Evolutionary conservation across 257 asterid genomes (phyloP).

Genomic region (Haberlea rhodopensis): DNA sequence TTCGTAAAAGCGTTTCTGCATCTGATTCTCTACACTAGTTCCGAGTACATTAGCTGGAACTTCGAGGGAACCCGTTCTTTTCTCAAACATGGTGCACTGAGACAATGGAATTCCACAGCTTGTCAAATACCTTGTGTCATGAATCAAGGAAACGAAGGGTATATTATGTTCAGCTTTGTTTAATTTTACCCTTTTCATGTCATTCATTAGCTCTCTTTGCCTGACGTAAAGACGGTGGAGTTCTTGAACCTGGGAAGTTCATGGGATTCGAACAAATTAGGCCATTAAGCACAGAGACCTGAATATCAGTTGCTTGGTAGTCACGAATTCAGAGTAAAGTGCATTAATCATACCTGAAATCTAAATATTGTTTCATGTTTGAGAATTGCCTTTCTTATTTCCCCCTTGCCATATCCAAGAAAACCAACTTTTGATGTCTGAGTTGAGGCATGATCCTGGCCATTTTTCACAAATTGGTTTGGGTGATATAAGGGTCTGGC

Average conservation of each 20-base stretch:
- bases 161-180: constrained; percentile 18
- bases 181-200: constrained; percentile 32
- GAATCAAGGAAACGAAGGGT: constrained; percentile 21
- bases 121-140: constrained; percentile 13
- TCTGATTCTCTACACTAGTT: constrained; percentile 5
- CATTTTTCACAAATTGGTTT: constrained; percentile 30
- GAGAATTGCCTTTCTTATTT: constrained; percentile 56
- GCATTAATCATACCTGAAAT: constrained; percentile 53
- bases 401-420: constrained; percentile 39
- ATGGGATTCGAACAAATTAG: neutral
- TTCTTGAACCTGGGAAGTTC: constrained; percentile 59
- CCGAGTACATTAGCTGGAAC: constrained; percentile 27
- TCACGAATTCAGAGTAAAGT: neutral
- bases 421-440: constrained; percentile 23
- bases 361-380: constrained; percentile 65
- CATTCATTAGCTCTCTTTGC: constrained; percentile 67
- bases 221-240: constrained; percentile 75
- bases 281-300: neutral
- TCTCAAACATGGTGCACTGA: constrained; percentile 19
- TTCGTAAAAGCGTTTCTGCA: constrained; percentile 16
- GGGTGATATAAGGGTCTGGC: constrained; percentile 36
- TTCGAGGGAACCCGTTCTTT: constrained; percentile 29
- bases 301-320: neutral
- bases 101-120: constrained; percentile 17
- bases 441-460: constrained; percentile 32